Conservation (phyloP, 1,284 basidiomycete species). For the Amylostereum areolatum region DNA sequence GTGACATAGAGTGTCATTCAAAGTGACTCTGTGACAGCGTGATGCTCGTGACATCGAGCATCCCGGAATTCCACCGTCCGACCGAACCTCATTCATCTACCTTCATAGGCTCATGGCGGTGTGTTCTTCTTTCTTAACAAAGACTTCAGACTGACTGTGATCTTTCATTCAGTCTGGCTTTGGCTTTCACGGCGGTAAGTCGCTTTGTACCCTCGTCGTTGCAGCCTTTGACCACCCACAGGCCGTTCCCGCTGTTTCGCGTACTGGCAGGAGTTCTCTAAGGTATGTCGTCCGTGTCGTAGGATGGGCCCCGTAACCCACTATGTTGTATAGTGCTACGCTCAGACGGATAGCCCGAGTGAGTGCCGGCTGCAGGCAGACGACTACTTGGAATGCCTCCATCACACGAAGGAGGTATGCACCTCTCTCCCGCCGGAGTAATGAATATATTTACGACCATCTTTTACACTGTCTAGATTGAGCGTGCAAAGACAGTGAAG, state of each 20-base stretch:
- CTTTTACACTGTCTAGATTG: conserved; percentile 43
- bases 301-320: neutral
- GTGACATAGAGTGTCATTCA: too few relatives aligned
- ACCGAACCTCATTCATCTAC: neutral
- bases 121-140: conserved; percentile 12
- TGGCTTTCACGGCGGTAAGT: conserved; percentile 60
- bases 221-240: conserved; percentile 23
- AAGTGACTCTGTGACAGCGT: too few relatives aligned
- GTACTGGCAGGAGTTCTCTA: conserved; percentile 90
- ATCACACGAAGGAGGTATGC: conserved; percentile 84
- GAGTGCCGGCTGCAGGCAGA: conserved; percentile 74
- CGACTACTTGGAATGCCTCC: conserved; percentile 93
- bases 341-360: conserved; percentile 69
- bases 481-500: conserved; percentile 69
- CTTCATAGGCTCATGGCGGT: conserved; percentile 26
- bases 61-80: too few relatives aligned
- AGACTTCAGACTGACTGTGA: neutral
- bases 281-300: conserved; percentile 35
- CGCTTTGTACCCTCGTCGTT: neutral
- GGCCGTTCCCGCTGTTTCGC: conserved; percentile 87
- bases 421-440: neutral
- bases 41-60: too few relatives aligned
- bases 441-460: conserved; percentile 3
- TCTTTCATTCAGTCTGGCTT: conserved; percentile 41
- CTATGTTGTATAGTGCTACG: conserved; percentile 67